These are phyloP conservation scores for Pseudocercospora fijiensis DNA, from an alignment of 2,329 filamentous ascomycete genomes.

Conservation along the genomic window DNA sequence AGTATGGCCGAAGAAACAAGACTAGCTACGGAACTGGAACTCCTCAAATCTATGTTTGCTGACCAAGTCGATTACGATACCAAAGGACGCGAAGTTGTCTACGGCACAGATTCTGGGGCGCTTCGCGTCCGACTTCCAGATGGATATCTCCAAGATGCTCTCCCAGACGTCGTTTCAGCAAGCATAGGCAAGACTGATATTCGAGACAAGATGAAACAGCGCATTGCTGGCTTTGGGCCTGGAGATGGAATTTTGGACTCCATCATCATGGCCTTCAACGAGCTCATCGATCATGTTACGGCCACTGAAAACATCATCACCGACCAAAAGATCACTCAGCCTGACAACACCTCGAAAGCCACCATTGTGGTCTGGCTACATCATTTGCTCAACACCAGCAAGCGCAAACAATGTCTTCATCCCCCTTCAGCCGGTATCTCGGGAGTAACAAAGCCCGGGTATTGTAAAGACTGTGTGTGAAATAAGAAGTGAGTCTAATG, in stretches of 20 bases:
- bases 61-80: slow-evolving; percentile 39
- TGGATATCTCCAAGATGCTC: slow-evolving; percentile 39
- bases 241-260: slow-evolving; percentile 48
- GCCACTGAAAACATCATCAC: not conserved
- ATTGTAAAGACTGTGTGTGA: no score
- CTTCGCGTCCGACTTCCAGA: slow-evolving; percentile 43
- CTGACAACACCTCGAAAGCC: slow-evolving; percentile 2
- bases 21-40: slow-evolving; percentile 42
- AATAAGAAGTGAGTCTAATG: no score
- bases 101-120: slow-evolving; percentile 27
- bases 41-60: slow-evolving; percentile 49
- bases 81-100: slow-evolving; percentile 43
- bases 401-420: slow-evolving; percentile 47
- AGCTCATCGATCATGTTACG: slow-evolving; percentile 26
- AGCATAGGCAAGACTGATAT: slow-evolving; percentile 40
- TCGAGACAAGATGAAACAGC: slow-evolving; percentile 36
- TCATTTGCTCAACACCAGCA: slow-evolving; percentile 48
- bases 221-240: slow-evolving; percentile 30
- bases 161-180: slow-evolving; percentile 44
- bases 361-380: slow-evolving; percentile 50
- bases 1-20: slow-evolving; percentile 18
- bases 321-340: not conserved
- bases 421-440: slow-evolving; percentile 37
- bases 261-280: slow-evolving; percentile 43
- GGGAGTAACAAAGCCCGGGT: slow-evolving; percentile 49